Base-by-base conservation (phyloP, 164 flowering plant genomes). In the Pachysandra terminalis region DNA sequence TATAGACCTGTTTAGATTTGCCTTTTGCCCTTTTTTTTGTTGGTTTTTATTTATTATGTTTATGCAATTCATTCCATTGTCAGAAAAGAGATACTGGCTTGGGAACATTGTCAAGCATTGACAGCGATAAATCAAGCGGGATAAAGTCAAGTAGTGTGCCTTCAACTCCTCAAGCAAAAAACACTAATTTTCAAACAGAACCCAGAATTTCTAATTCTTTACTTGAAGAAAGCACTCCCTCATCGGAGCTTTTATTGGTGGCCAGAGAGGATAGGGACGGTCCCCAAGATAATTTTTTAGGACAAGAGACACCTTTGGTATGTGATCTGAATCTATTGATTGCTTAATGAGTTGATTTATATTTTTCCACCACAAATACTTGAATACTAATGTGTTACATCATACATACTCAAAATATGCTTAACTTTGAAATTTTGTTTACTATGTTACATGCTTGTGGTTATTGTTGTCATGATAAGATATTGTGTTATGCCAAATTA, bases 151-250 rank as follows among this genome's bases (percentile, higher is more conserved):
- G 67, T 40, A 85, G 91, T 61, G 79, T 89, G 52, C 97, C 98
- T 58, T 93, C 98, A 72, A 90, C 99, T 41, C 97, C 99, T 68
- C 91, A 83, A 77, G 90, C 90, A 64, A 96, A 88, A 72, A 82
- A 78, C 65, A 59, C 74, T 58, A 87, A 84, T 76, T 71, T 74
- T 76, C 90, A 65, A 25, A 58, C 80, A 68, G 99, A 89, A 69
- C 74, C 85, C 66, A 83, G 90, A 70, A 61, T 77, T 74, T 86
- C 94, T 51, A 85, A 81, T 64, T 85, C 92, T 60, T 64, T 88
- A 64, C 74, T 73, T 61, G 49, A 83, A 63, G 98, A 87, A 74
- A 80, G 80, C 65, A 80, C 81, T 71, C 84, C 90, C 28, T 80
- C 90, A 56, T 76, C 75, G 0, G 91, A 89, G 68, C 76, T 76